These are phyloP conservation scores for Aspergillus quadrilineatus DNA, from an alignment of 2,329 filamentous ascomycete species.

Conservation along the genomic window DNA sequence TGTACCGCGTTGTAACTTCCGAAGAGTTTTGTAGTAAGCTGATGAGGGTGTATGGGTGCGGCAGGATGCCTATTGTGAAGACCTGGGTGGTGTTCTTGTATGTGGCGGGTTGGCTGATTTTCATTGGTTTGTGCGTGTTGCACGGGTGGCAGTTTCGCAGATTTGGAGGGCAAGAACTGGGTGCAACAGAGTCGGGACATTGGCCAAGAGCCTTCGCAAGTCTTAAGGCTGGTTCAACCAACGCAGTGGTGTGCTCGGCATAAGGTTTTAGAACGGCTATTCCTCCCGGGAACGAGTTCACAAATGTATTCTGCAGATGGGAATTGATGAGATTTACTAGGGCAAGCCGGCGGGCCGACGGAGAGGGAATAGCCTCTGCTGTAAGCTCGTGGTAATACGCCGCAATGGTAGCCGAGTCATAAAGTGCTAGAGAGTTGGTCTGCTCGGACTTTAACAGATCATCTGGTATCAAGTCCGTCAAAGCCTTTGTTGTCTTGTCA, in stretches of 20 bases:
- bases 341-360: slow-evolving; percentile 60
- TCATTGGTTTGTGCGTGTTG: slow-evolving; percentile 62
- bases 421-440: slow-evolving; percentile 72
- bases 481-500: slow-evolving; percentile 57
- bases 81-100: slow-evolving; percentile 70
- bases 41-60: slow-evolving; percentile 84
- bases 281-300: slow-evolving; percentile 72
- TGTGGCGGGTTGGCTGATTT: slow-evolving; percentile 63
- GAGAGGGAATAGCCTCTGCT: slow-evolving; percentile 58
- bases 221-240: slow-evolving; percentile 68
- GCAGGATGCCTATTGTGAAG: slow-evolving; percentile 83
- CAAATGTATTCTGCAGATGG: slow-evolving; percentile 83
- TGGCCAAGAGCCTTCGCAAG: slow-evolving; percentile 73
- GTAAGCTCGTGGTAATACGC: slow-evolving; percentile 67
- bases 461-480: slow-evolving; percentile 62
- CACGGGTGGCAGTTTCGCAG: slow-evolving; percentile 71
- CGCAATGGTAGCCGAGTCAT: slow-evolving; percentile 63
- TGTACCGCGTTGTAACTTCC: slow-evolving; percentile 61
- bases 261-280: slow-evolving; percentile 80
- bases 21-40: slow-evolving; percentile 62
- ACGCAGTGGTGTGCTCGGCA: slow-evolving; percentile 69
- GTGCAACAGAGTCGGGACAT: slow-evolving; percentile 72
- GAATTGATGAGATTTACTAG: slow-evolving; percentile 76
- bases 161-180: slow-evolving; percentile 82
- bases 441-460: slow-evolving; percentile 66